Base-by-base conservation (phyloP, 2,329 filamentous ascomycete species). In the Lachnellula occidentalis region DNA sequence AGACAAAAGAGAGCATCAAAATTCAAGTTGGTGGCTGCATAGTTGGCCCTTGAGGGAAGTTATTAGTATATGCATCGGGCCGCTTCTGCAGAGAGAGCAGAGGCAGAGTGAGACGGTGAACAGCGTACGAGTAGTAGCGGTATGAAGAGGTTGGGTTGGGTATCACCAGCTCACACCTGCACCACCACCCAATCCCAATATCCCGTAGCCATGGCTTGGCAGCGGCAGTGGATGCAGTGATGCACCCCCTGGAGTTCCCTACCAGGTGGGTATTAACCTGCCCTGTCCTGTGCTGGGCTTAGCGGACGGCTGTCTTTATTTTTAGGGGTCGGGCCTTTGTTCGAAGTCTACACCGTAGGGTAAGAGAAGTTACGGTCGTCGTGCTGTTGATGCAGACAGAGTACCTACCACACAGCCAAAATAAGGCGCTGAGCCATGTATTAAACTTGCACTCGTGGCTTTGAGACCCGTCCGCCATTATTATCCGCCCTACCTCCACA, bases 1-100 rank as follows among this genome's bases (percentile, higher is more conserved):
- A 11, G 6, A 24, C 11, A 43, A 7, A 14, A 21, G 24, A 46
- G 42, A 45, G 1, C 15, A n/a, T 22, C 9, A 21, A 12, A 21
- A 43, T 43, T 43, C 19, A 51, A 47, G 31, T 24, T 49, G 7
- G 57, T 24, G 55, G 60, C 57, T 58, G 55, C 58, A 61, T 60
- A 41, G 45, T 60, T 53, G 58, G 60, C 53, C 54, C 27, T 15
- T 14, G 46, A 49, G 17, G 31, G 50, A 48, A 42, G 45, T 37
- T 47, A 53, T 50, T 49, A 55, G 51, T 51, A 57, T 59, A 49
- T 37, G 36, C 22, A 45, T 39, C 48, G 31, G n/a, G 11, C 45
- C 39, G 47, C 47, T 34, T 27, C 55, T 31, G 55, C 52, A 56
- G 49, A 41, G 55, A 45, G 46, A 22, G 45, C 51, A 58, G 54